Conservation (phyloP, 139 green algal species). For the Bryopsis sp. region DNA sequence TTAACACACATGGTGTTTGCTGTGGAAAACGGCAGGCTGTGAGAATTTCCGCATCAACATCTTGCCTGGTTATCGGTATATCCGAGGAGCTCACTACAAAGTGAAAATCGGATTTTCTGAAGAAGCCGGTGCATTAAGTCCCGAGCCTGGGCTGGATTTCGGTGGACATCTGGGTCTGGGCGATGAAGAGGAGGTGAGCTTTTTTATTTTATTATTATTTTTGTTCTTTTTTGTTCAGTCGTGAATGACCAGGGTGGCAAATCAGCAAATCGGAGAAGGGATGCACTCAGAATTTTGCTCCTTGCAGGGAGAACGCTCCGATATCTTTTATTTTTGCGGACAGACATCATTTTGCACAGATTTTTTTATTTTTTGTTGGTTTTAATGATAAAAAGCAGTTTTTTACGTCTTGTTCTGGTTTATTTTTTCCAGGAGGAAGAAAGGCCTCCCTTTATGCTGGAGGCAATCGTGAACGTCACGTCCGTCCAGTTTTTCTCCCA, state of each 20-base stretch:
- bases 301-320: background rate
- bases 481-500: slow-evolving; percentile 20
- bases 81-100: slow-evolving; percentile 10
- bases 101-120: background rate
- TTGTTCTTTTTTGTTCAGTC: background rate
- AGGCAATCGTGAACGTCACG: slow-evolving; percentile 26
- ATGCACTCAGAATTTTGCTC: background rate
- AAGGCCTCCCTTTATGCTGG: slow-evolving; percentile 5
- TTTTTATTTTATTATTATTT: background rate
- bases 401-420: background rate
- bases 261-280: background rate
- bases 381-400: background rate
- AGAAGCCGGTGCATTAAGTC: background rate
- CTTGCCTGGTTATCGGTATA: background rate
- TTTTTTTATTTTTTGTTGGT: too few relatives aligned
- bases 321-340: background rate
- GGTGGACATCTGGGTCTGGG: background rate
- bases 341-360: background rate
- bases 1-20: background rate
- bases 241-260: too few relatives aligned
- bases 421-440: background rate
- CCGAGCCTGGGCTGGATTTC: background rate
- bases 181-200: background rate
- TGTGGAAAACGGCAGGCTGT: background rate
- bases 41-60: background rate